Conservation (phyloP, 345 rosid species). For the Nasturtium officinale region DNA sequence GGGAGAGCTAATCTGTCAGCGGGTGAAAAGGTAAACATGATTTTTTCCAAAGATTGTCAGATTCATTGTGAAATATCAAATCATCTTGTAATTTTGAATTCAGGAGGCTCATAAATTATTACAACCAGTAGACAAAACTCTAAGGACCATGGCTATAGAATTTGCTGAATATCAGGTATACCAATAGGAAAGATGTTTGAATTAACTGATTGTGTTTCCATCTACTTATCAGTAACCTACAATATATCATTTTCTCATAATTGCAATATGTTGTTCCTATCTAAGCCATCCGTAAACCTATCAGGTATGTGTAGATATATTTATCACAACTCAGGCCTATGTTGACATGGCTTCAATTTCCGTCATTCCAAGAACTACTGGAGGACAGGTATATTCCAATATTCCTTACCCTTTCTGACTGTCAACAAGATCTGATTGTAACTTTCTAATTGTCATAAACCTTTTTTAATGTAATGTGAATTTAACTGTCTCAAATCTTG, state of each 20-base stretch:
- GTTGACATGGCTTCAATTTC: constrained; percentile 85
- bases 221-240: not conserved
- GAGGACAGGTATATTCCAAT: constrained; percentile 75
- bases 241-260: not conserved
- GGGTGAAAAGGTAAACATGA: constrained; percentile 71
- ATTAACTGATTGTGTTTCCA: not conserved
- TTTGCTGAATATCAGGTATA: constrained; percentile 93
- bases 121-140: constrained; percentile 79
- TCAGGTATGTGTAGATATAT: constrained; percentile 92
- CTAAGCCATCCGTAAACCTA: constrained; percentile 19
- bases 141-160: constrained; percentile 88
- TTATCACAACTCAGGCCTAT: constrained; percentile 78
- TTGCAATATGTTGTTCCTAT: not conserved
- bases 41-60: constrained; percentile 7
- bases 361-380: constrained; percentile 82
- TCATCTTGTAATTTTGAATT: constrained; percentile 33
- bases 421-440: not conserved
- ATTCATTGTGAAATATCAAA: constrained; percentile 14
- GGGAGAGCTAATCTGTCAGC: constrained; percentile 83
- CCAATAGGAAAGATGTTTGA: constrained; percentile 13
- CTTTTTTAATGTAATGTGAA: no score
- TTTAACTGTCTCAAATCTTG: not conserved
- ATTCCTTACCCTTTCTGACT: constrained; percentile 19
- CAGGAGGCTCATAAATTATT: constrained; percentile 92
- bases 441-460: not conserved